Evolutionary conservation across 495 filamentous ascomycete genomes (phyloP).

Genomic region (Talaromyces trachyspermus): DNA sequence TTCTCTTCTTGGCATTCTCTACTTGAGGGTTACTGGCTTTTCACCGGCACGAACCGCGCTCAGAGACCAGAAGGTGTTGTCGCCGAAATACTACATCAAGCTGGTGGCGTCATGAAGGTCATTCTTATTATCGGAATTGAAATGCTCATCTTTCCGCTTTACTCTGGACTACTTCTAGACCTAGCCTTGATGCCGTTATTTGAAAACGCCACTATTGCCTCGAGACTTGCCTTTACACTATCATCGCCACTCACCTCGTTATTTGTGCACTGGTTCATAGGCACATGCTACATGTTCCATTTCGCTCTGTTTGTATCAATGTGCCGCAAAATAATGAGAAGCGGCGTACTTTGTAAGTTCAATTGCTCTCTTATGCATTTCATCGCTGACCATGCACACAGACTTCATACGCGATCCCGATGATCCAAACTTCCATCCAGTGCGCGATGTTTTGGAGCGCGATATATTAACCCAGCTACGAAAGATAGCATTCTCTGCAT

Average conservation of each 20-base stretch:
- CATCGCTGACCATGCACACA: conserved; percentile 29
- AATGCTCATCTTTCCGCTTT: conserved; percentile 95
- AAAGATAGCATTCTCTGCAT: conserved; percentile 91
- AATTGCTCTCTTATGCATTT: background rate
- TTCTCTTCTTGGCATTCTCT: conserved; percentile 64
- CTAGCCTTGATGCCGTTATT: conserved; percentile 85
- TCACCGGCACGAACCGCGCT: conserved; percentile 55
- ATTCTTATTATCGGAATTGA: conserved; percentile 98
- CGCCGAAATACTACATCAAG: conserved; percentile 82
- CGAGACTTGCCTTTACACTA: conserved; percentile 67
- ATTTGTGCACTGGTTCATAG: conserved; percentile 98
- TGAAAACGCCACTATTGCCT: conserved; percentile 63
- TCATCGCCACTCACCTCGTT: conserved; percentile 75
- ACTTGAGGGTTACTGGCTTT: conserved; percentile 63
- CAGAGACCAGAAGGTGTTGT: conserved; percentile 69
- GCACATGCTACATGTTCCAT: conserved; percentile 99
- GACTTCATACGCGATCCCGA: conserved; percentile 98
- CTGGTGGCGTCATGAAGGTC: conserved; percentile 94
- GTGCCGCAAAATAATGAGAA: conserved; percentile 96
- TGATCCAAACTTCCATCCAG: conserved; percentile 96
- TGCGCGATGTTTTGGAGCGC: conserved; percentile 92
- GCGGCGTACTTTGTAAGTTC: conserved; percentile 77
- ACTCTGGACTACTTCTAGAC: conserved; percentile 89
- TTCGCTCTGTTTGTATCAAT: conserved; percentile 98
- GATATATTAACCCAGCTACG: conserved; percentile 87